Percentiles rank a stretch among this genome's conserved stretches.
These are phyloP conservation scores for Theobroma grandiflorum DNA, from an alignment of 441 rosid species.

Conservation along the genomic window DNA sequence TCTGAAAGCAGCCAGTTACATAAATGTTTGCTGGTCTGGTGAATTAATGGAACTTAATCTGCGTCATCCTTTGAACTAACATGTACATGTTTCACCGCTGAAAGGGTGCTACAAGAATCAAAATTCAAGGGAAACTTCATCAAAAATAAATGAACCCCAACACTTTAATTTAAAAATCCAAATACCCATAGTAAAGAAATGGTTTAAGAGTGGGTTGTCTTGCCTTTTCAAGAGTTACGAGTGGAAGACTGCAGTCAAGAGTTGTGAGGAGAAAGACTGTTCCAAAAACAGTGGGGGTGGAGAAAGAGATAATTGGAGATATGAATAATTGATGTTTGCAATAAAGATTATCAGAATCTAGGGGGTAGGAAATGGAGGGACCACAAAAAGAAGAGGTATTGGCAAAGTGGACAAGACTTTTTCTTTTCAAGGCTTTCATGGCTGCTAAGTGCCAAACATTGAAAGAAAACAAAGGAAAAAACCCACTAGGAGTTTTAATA, in stretches of 20 bases:
- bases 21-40: too few species aligned
- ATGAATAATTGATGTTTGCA: neutral
- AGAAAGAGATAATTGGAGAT: neutral
- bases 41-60: too few species aligned
- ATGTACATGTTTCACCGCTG: too few species aligned
- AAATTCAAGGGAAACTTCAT: too few species aligned
- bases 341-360: neutral
- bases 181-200: neutral
- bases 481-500: too few species aligned
- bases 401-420: neutral
- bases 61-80: too few species aligned
- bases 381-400: neutral
- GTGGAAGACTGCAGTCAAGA: slow-evolving; percentile 25
- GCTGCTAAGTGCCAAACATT: neutral
- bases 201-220: neutral
- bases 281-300: neutral
- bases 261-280: neutral
- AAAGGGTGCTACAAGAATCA: too few species aligned
- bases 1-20: too few species aligned
- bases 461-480: too few species aligned
- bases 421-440: neutral
- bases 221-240: neutral
- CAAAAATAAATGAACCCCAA: too few species aligned
- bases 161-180: neutral
- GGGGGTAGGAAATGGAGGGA: neutral